Conservation (phyloP, 352 stramenopile species). For the Phytophthora colocasiae region DNA sequence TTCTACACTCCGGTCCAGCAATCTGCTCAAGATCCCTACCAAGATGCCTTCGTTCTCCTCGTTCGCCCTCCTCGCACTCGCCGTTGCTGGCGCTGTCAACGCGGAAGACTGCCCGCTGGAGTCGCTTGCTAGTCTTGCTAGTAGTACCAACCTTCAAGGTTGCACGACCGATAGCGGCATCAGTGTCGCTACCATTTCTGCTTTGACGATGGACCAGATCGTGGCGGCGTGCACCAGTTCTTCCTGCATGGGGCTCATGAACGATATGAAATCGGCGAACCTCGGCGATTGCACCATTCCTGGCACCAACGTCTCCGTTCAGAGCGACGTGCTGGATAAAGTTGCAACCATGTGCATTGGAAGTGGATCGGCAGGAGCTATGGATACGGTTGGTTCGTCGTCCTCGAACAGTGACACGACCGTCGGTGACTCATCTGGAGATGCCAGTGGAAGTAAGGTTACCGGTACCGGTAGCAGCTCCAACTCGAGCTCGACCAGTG, state of each 20-base stretch:
- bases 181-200: conserved; percentile 23
- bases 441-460: conserved; percentile 15
- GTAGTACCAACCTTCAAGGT: conserved; percentile 21
- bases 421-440: conserved; percentile 27
- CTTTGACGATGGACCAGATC: conserved; percentile 19
- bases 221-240: conserved; percentile 17
- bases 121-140: conserved; percentile 12
- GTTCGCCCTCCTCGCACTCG: conserved; percentile 14
- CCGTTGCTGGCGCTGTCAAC: conserved; percentile 6
- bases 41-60: conserved; percentile 31
- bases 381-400: conserved; percentile 9
- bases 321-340: conserved; percentile 24
- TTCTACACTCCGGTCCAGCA: conserved; percentile 13
- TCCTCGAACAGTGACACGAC: conserved; percentile 5
- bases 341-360: conserved; percentile 8
- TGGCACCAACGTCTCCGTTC: conserved; percentile 25
- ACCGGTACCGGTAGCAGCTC: conserved; percentile 2
- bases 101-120: conserved; percentile 25
- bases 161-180: conserved; percentile 27
- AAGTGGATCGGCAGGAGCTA: conserved; percentile 21
- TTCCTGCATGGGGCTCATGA: conserved; percentile 25
- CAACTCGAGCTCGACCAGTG: conserved; percentile 5
- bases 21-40: conserved; percentile 2
- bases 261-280: conserved; percentile 13
- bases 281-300: conserved; percentile 38